Evolutionary conservation across 2,329 filamentous ascomycete species (phyloP).

Genomic region (Daldinia eschscholtzii): DNA sequence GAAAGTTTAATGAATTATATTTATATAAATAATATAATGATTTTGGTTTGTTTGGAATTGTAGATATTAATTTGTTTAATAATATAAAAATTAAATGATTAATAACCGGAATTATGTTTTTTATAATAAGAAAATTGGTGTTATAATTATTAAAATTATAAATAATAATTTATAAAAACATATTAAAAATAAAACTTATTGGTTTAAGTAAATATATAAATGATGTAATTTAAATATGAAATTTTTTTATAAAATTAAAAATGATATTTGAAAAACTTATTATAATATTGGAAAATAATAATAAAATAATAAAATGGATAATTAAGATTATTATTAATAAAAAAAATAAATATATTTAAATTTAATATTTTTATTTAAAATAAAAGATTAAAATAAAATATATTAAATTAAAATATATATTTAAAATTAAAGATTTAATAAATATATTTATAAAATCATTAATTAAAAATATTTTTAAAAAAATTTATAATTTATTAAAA

Average conservation of each 20-base stretch:
- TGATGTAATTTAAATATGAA: not conserved
- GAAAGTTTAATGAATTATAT: not conserved
- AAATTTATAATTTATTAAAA: not conserved
- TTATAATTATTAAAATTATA: slow-evolving; percentile 1
- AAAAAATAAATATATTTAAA: slow-evolving; percentile 1
- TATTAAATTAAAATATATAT: not conserved
- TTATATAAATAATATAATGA: not conserved
- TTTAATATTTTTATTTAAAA: slow-evolving; percentile 5
- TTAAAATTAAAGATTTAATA: not conserved
- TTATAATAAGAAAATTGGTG: not conserved
- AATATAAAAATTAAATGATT: not conserved
- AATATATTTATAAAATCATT: not conserved
- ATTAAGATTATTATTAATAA: not conserved
- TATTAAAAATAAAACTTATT: not conserved
- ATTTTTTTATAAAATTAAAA: slow-evolving; percentile 1
- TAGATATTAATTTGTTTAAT: not conserved
- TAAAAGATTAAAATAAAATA: not conserved
- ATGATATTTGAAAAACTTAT: not conserved
- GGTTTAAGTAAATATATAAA: not conserved
- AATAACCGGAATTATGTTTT: not conserved
- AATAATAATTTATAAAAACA: not conserved
- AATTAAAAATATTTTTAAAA: not conserved
- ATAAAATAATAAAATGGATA: not conserved
- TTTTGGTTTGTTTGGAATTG: not conserved
- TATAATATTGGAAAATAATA: slow-evolving; percentile 1